Evolutionary conservation across 441 rosid genomes (phyloP), one percentile per base, ranked within the genome.

Genomic region (Adansonia grandidieri): DNA sequence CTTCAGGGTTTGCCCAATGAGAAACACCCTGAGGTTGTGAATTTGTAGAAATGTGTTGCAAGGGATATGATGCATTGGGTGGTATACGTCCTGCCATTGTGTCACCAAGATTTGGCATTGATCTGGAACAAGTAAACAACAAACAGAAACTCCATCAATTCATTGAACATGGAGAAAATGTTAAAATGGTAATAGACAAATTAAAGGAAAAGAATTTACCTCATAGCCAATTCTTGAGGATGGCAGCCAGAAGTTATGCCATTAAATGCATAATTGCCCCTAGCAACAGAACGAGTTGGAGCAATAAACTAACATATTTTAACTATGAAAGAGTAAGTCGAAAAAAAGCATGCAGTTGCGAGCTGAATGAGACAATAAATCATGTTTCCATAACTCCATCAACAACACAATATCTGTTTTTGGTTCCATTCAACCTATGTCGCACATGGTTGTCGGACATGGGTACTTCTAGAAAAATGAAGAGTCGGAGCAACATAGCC

Each of bases 1-100:
- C 74, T 77, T 81, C 90, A 57, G 78, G 85, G 58, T 84, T 89
- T 78, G 81, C 81, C 82, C 85, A 71, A 45, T 86, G 86, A 44
- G 89, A 50, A 84, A 83, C 80, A 79, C 85, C 78, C 75, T 75
- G 94, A 37, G 86, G 81, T 37, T 84, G 89, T 79, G 88, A 82
- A 81, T 81, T 83, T 71, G 76, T 45, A 17, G 87, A 79, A 44
- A 77, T 64, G 60, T 87, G 91, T 79, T 85, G 97, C 83, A 67
- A 68, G 77, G 85, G 84, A 82, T 84, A 86, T 76, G 94, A 73
- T 80, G 82, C 79, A 62, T 86, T 84, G 68, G 93, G 90, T 77
- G 85, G 75, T 32, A 80, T 20, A 56, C 42, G 66, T 45, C 90
- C 88, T 77, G 86, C 85, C 77, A 82, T 73, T 10, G 85, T 63